phyloP scores from a whole-genome alignment of 306 rosid genomes.

The Vigna mungo region DNA sequence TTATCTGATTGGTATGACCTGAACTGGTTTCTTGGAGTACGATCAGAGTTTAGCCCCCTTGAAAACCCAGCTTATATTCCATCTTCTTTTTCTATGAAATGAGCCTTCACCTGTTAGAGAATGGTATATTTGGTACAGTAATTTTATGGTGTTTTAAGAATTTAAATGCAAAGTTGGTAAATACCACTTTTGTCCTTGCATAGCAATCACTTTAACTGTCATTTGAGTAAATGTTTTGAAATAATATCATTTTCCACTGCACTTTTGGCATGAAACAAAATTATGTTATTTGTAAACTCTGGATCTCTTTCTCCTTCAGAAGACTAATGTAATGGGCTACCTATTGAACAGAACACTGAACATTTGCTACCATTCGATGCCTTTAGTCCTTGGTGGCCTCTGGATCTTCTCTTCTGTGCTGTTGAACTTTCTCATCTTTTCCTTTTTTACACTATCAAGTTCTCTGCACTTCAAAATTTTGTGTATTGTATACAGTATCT shows the following conservation, averaged over 20 bases:
- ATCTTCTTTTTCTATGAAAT: neutral
- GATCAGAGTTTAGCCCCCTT: neutral
- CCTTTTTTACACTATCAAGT: neutral
- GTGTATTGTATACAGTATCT: neutral
- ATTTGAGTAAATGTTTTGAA: conserved; percentile 10
- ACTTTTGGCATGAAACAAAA: conserved; percentile 3
- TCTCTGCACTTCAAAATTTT: neutral
- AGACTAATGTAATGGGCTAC: neutral
- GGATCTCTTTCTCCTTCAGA: neutral
- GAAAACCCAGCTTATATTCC: conserved; percentile 13
- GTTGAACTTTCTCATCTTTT: neutral
- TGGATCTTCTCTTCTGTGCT: conserved; percentile 4
- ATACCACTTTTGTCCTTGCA: conserved; percentile 17
- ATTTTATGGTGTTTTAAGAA: conserved; percentile 9
- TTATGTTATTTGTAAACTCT: neutral
- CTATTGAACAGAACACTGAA: conserved; percentile 1
- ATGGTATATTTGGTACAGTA: conserved; percentile 3
- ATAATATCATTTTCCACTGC: conserved; percentile 26
- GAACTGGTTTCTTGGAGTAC: conserved; percentile 1
- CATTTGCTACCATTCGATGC: neutral
- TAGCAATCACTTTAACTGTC: neutral
- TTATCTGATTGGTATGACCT: conserved; percentile 19
- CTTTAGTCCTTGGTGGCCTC: conserved; percentile 20
- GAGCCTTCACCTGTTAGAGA: conserved; percentile 11
- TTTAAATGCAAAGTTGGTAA: conserved; percentile 9